Conservation (phyloP, 2,329 filamentous ascomycete genomes). For the Fusarium vanettenii region DNA sequence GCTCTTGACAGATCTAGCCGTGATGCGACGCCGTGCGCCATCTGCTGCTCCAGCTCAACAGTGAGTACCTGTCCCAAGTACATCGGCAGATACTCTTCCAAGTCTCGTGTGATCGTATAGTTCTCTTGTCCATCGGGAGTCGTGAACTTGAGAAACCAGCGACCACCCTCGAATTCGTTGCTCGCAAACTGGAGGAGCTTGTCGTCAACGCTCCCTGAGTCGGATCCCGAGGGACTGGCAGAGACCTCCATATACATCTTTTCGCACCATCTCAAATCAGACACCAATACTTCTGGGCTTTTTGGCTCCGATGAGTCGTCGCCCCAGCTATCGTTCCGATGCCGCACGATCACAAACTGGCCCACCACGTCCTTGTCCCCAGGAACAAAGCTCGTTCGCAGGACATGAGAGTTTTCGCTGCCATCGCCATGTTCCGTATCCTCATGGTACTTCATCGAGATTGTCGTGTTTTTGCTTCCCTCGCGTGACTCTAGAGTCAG, state of each 20-base stretch:
- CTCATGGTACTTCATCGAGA: neutral
- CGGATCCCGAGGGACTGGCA: neutral
- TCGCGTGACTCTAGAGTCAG: neutral
- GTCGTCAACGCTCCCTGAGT: neutral
- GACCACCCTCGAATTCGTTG: neutral
- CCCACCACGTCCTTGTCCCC: neutral
- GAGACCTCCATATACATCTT: neutral
- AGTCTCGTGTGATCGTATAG: neutral
- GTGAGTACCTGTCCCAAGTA: neutral
- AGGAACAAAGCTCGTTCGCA: neutral
- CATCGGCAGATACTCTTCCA: neutral
- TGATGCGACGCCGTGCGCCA: neutral
- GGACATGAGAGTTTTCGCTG: neutral
- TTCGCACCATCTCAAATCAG: conserved; percentile 1
- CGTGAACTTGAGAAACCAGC: neutral
- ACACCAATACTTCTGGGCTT: neutral
- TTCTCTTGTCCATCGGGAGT: neutral
- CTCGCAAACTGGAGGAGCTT: neutral
- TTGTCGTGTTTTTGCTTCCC: neutral
- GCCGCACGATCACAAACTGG: neutral
- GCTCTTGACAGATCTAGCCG: neutral
- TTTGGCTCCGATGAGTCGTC: neutral
- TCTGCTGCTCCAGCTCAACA: neutral
- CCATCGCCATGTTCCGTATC: neutral
- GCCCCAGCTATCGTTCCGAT: neutral